Conservation (phyloP, 1,284 basidiomycete genomes). For the Mycena citricolor region DNA sequence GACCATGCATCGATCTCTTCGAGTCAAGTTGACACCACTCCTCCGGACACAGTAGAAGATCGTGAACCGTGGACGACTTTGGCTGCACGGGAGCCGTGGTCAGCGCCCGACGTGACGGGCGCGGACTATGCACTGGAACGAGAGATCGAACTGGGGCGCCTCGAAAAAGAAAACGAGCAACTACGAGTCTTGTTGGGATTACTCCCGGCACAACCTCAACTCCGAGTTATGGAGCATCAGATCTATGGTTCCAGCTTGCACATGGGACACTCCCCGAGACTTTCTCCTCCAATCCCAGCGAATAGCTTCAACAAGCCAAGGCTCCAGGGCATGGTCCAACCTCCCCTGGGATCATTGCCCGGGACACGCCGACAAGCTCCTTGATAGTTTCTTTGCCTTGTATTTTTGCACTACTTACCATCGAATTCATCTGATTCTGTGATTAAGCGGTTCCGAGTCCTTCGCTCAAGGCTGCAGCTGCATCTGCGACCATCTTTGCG, state of each 20-base stretch:
- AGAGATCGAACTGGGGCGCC: slow-evolving; percentile 80
- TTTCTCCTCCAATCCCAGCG: slow-evolving; percentile 11
- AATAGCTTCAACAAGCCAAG: slow-evolving; percentile 12
- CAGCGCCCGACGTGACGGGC: slow-evolving; percentile 29
- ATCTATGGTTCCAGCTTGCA: too few relatives aligned
- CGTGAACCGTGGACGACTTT: slow-evolving; percentile 23
- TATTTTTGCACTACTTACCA: not conserved
- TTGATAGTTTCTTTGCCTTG: not conserved
- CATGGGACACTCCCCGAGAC: slow-evolving; percentile 9
- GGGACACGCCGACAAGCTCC: slow-evolving; percentile 7
- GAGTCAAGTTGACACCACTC: slow-evolving; percentile 10
- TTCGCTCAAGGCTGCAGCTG: slow-evolving; percentile 45
- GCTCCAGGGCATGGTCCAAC: slow-evolving; percentile 7
- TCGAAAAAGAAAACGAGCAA: slow-evolving; percentile 85
- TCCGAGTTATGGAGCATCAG: too few relatives aligned
- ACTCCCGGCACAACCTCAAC: slow-evolving; percentile 30
- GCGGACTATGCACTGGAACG: slow-evolving; percentile 81
- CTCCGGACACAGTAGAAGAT: slow-evolving; percentile 15
- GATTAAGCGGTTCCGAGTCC: slow-evolving; percentile 35
- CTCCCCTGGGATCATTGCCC: slow-evolving; percentile 1
- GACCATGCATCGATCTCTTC: slow-evolving; percentile 17
- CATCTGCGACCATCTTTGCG: slow-evolving; percentile 54
- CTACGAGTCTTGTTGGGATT: slow-evolving; percentile 68
- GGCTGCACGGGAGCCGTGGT: slow-evolving; percentile 38
- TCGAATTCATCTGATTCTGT: not conserved